phyloP scores from a whole-genome alignment of 2,329 filamentous ascomycete species.

The Fusarium sulawesiense region DNA sequence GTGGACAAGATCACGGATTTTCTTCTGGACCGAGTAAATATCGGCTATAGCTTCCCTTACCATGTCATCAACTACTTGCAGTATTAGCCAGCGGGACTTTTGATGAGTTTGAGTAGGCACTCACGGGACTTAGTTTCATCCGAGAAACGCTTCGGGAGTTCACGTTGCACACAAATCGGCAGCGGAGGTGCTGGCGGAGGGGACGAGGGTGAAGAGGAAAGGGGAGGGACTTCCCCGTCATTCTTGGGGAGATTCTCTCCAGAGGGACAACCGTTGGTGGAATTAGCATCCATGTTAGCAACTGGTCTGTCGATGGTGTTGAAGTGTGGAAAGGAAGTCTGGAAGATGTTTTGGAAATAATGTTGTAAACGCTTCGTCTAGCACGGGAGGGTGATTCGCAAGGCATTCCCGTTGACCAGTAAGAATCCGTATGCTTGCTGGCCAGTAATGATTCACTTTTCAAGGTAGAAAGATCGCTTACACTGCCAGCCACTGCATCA shows the following conservation, averaged over 20 bases:
- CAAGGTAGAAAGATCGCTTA: background rate
- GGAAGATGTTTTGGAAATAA: no score
- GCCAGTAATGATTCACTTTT: background rate
- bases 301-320: no score
- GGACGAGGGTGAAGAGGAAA: no score
- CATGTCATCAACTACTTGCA: background rate
- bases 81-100: background rate
- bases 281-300: no score
- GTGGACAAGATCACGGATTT: no score
- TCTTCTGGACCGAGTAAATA: background rate
- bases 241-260: no score
- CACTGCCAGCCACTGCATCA: background rate
- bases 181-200: background rate
- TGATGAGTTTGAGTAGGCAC: background rate
- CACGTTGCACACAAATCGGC: background rate
- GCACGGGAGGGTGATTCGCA: no score
- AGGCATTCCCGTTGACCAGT: background rate
- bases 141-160: background rate
- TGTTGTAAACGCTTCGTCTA: no score
- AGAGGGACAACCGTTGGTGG: no score
- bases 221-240: no score
- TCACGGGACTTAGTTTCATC: background rate
- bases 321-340: no score
- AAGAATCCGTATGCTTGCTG: background rate
- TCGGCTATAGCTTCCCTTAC: background rate